Base-by-base conservation (phyloP, 2,329 filamentous ascomycete genomes). In the Coniochaeta sp. region DNA sequence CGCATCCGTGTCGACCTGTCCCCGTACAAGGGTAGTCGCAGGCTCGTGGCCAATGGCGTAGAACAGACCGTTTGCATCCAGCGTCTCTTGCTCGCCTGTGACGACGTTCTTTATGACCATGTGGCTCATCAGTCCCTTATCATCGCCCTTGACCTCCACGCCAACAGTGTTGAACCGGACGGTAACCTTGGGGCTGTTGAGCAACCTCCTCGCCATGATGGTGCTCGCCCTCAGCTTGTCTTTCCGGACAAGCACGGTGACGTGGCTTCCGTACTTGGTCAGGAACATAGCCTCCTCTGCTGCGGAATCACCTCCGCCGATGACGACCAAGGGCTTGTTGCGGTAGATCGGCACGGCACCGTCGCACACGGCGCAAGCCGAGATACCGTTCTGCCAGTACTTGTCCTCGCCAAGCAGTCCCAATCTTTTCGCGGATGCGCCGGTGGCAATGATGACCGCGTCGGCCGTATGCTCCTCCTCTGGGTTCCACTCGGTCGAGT, bases 31-130 rank as follows among this genome's bases (percentile, higher is more conserved):
- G n/a, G 77, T 71, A 0, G 91, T 98, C 57, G 95, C 96, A 14
- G 95, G 95, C 73, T 97, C 93, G 77, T 99, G 95, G 26, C 95
- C 95, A 59, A 99, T 89, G 70, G 96, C 95, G 76, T 99, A 99
- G 78, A 99, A 99, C 26, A 99, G 82, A 31, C 95, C 95, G 75
- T 89, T 96, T 58, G 93, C 93, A 67, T 91, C 87, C 57, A 97
- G 79, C n/a, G 88, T 88, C 81, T 96, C 89, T 74, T 89, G 84
- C 72, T 87, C 77, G 63, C 91, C 91, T 24, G 87, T 90, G 69
- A 81, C 77, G 62, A 86, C 86, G 77, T 98, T 85, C 82, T 90
- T 90, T 73, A 99, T 82, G 59, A 89, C 85, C 66, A 99, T 79
- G 71, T 92, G 88, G 72, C 86, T 91, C 92, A 98, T 97, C 67